Base-by-base conservation (phyloP, 1,139 yeast species). In the Magnusiomyces fungicola region DNA sequence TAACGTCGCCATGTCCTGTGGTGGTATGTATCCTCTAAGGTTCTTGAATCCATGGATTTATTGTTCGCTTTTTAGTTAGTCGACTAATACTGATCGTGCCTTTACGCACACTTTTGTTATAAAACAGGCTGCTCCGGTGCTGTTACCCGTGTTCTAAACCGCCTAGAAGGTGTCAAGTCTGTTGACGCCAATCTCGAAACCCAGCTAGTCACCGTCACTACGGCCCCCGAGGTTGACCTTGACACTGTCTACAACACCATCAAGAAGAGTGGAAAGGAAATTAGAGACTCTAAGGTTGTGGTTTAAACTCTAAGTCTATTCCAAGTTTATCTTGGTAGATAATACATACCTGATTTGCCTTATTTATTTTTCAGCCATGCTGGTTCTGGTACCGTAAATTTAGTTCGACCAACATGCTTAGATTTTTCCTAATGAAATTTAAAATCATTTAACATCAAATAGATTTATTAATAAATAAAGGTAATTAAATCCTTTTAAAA, bases 261-360 rank as follows among this genome's bases (percentile, higher is more conserved):
- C 59, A 73, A 83, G 55, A 92, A 90, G 73, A 89, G 97, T 1
- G 98, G 98, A 30, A 92, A 90, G 73, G 80, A 80, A 60, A 84
- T 92, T 52, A 73, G 76, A 52, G 74, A 75, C 27, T 96, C 96
- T 10, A 74, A 75, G 53, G 58, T 60, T 6, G 44, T 68, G 43
- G 67, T 59, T 23, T 65, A 61, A 50, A 36, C 43, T 14, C 3
- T 3, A 23, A 25, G 14, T 3, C 30, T 40, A 14, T 40, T 37
- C 39, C 19, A n/a, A n/a, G n/a, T n/a, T n/a, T n/a, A n/a, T n/a
- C n/a, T n/a, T n/a, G n/a, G n/a, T n/a, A n/a, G n/a, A n/a, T n/a
- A n/a, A n/a, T n/a, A n/a, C n/a, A n/a, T n/a, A n/a, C n/a, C n/a
- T n/a, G n/a, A n/a, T n/a, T n/a, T n/a, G n/a, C n/a, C n/a, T n/a